These are phyloP conservation scores for Debaryomyces robertsiae DNA, from an alignment of 1,139 yeast species.

Conservation along the genomic window DNA sequence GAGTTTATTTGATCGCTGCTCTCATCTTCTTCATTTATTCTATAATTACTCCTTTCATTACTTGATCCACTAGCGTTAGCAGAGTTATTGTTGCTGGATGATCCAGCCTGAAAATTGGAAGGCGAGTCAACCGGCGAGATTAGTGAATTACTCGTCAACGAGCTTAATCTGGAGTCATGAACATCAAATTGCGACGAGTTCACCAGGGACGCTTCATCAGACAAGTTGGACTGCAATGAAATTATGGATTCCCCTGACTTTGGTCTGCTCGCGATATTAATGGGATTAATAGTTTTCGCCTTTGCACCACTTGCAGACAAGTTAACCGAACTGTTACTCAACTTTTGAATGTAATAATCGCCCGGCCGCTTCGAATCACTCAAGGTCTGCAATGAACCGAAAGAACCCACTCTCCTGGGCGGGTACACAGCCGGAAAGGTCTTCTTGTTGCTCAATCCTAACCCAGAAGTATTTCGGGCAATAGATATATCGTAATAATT, in stretches of 20 bases:
- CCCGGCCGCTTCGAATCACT: constrained; percentile 44
- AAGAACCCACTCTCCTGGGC: constrained; percentile 34
- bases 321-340: constrained; percentile 21
- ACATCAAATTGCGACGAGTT: constrained; percentile 39
- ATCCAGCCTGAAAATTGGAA: constrained; percentile 16
- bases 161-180: constrained; percentile 41
- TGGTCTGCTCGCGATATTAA: constrained; percentile 26
- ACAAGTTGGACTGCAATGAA: constrained; percentile 37
- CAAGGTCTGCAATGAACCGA: constrained; percentile 26
- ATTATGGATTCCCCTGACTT: constrained; percentile 40
- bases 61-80: constrained; percentile 4
- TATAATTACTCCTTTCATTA: constrained; percentile 13
- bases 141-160: constrained; percentile 38
- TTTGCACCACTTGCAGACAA: constrained; percentile 10
- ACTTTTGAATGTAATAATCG: constrained; percentile 42
- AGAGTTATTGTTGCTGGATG: constrained; percentile 7
- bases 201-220: constrained; percentile 42
- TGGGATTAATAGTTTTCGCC: constrained; percentile 9
- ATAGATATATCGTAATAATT: constrained; percentile 19
- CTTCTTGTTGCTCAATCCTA: constrained; percentile 16
- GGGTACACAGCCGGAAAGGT: constrained; percentile 15
- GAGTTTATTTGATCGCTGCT: constrained; percentile 18
- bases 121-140: constrained; percentile 31
- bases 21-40: constrained; percentile 15
- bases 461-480: constrained; percentile 9